Percentiles rank a stretch among this genome's conserved stretches.
Evolutionary conservation across 1,284 basidiomycete genomes (phyloP).

Genomic region (Austroboletus rostrupii): DNA sequence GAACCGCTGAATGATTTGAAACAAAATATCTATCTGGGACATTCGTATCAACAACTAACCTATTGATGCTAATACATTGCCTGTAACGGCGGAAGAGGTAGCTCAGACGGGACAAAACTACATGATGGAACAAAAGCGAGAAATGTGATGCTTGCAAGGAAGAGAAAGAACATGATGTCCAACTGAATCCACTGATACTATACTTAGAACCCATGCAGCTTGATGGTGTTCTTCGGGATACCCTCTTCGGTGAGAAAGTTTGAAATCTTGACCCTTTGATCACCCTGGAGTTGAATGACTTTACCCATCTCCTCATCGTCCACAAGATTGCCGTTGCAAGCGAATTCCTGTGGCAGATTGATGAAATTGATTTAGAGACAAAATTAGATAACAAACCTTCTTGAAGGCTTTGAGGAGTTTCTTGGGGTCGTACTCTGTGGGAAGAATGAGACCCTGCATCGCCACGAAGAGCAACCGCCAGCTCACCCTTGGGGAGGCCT

Average conservation of each 20-base stretch:
- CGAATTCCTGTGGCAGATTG: constrained; percentile 74
- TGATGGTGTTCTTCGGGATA: constrained; percentile 70
- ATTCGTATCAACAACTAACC: constrained; percentile 23
- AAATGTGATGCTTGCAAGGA: constrained; percentile 10
- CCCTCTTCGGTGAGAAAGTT: constrained; percentile 82
- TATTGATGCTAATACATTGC: constrained; percentile 27
- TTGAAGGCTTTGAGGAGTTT: constrained; percentile 99
- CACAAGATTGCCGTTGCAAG: constrained; percentile 97
- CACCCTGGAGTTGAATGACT: constrained; percentile 98
- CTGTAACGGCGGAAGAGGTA: constrained; percentile 15
- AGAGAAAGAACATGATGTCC: constrained; percentile 7
- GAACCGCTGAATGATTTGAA: constrained; percentile 8
- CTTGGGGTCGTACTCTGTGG: constrained; percentile 93
- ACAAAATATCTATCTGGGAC: constrained; percentile 22
- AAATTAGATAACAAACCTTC: constrained; percentile 57
- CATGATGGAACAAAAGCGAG: constrained; percentile 11
- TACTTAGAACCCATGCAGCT: constrained; percentile 78
- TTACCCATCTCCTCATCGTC: constrained; percentile 96
- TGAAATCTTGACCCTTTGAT: constrained; percentile 91
- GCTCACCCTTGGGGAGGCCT: constrained; percentile 86
- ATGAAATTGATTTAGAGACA: constrained; percentile 5
- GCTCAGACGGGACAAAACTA: constrained; percentile 19
- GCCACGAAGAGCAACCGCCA: constrained; percentile 5
- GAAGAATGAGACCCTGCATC: constrained; percentile 13
- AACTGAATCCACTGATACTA: constrained; percentile 3